Evolutionary conservation across 2,329 filamentous ascomycete genomes (phyloP), one percentile per base, ranked within the genome.

Genomic region (Knufia fluminis): DNA sequence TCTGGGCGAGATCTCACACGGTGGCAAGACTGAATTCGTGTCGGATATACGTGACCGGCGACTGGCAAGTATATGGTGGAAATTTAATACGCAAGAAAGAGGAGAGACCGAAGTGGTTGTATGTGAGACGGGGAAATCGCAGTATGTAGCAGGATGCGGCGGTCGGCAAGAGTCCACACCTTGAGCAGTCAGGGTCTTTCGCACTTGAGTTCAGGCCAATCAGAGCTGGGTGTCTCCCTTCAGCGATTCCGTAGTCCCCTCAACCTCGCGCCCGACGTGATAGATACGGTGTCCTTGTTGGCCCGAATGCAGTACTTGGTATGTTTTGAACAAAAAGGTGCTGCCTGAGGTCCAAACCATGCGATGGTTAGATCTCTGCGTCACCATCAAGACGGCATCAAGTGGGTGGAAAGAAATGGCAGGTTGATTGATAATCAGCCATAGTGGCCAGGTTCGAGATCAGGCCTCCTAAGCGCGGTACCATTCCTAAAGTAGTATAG

Each of bases 91-190:
- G 20, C 24, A 43, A 33, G 55, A 55, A 50, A 26, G 47, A 48
- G 38, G 28, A 42, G 46, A 23, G n/a, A 45, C 35, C 48, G 22
- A 46, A 32, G 46, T 38, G 47, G 39, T 45, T 28, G 35, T 50
- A 26, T 35, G 38, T 16, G 3, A n/a, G 10, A 19, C 7, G 19
- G 49, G 31, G 32, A 20, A 12, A 46, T 16, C 10, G 22, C 20
- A 35, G 24, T 46, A 35, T 31, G 32, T 22, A 45, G 42, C 17
- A 43, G 22, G 28, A 43, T 43, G 40, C 40, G 10, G 4, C n/a
- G 6, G 20, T n/a, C 22, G 20, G 9, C 20, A 26, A 16, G 17
- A n/a, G 9, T 8, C 8, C 14, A 8, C 6, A 3, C 19, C 23
- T 31, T 9, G 19, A 23, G 28, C 23, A 16, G 43, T 12, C 43